These are phyloP conservation scores for Debaryomyces coudertii DNA, from an alignment of 1,139 yeast species.

Conservation along the genomic window DNA sequence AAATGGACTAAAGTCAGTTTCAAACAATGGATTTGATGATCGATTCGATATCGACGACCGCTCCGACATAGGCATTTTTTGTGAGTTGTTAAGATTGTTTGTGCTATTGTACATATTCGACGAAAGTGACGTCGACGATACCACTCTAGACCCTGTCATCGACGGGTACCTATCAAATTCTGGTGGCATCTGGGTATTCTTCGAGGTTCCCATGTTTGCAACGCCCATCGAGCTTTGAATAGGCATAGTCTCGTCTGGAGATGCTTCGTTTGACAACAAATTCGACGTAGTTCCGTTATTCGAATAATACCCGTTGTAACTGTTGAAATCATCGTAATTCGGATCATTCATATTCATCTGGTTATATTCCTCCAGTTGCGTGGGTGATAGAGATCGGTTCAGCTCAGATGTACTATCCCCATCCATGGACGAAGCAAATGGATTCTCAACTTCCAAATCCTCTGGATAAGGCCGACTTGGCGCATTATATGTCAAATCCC, in stretches of 20 bases:
- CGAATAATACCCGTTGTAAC: conserved; percentile 47
- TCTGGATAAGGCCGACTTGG: conserved; percentile 22
- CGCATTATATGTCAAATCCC: conserved; percentile 39
- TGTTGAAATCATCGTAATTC: too few relatives aligned
- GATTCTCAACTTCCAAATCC: conserved; percentile 24
- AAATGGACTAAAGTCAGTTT: conserved; percentile 68
- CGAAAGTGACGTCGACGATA: conserved; percentile 47
- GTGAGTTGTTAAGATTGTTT: background rate
- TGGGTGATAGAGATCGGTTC: conserved; percentile 1
- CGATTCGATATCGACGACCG: conserved; percentile 20
- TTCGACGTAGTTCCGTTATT: conserved; percentile 48
- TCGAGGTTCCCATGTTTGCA: conserved; percentile 9
- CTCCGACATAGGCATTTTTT: conserved; percentile 4
- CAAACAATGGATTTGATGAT: conserved; percentile 24
- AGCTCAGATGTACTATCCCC: conserved; percentile 30
- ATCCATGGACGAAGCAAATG: conserved; percentile 31
- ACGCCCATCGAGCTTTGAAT: background rate
- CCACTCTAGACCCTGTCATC: conserved; percentile 51
- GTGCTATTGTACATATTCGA: conserved; percentile 25
- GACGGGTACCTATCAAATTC: conserved; percentile 63
- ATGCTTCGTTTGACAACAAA: conserved; percentile 35
- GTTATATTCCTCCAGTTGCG: conserved; percentile 20
- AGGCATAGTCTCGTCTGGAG: conserved; percentile 22
- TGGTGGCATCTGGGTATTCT: conserved; percentile 44
- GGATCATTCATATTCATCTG: conserved; percentile 16